Evolutionary conservation across 139 green algal species (phyloP).

Genomic region (Coccomyxa sp.): DNA sequence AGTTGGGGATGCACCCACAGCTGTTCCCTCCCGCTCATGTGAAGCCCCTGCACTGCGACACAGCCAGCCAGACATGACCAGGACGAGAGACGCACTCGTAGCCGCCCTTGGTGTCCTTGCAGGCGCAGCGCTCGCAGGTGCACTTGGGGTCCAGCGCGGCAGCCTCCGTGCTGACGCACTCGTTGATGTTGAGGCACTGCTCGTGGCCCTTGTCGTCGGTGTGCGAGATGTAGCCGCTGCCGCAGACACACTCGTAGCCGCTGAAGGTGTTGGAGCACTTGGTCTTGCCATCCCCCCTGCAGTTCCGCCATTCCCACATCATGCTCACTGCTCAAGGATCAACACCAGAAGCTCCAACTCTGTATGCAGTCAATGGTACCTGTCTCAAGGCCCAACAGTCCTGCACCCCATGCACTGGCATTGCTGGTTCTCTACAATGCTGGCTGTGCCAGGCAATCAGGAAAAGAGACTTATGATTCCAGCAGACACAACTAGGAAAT

Average conservation of each 20-base stretch:
- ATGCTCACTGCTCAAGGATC: no score
- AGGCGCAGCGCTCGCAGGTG: slow-evolving; percentile 71
- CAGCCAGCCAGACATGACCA: slow-evolving; percentile 8
- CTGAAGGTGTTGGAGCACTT: slow-evolving; percentile 74
- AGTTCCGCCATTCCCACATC: no score
- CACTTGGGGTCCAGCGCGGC: slow-evolving; percentile 43
- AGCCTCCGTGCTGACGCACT: slow-evolving; percentile 45
- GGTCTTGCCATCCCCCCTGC: slow-evolving; percentile 51
- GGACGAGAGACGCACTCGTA: slow-evolving; percentile 49
- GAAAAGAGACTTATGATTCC: no score
- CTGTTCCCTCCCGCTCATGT: no score
- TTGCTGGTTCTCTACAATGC: no score
- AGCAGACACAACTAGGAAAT: no score
- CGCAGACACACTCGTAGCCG: slow-evolving; percentile 77
- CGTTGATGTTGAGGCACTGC: slow-evolving; percentile 73
- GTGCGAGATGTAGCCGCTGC: slow-evolving; percentile 42
- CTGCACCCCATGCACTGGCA: no score
- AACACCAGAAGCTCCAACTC: no score
- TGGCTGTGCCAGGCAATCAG: no score
- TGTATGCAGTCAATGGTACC: no score
- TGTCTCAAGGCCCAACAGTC: no score
- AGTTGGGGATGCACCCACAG: no score
- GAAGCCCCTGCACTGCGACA: background rate
- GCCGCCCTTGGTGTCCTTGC: slow-evolving; percentile 63
- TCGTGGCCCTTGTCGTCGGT: slow-evolving; percentile 28